phyloP scores from a whole-genome alignment of 2,329 filamentous ascomycete species.

The Colletotrichum musae region DNA sequence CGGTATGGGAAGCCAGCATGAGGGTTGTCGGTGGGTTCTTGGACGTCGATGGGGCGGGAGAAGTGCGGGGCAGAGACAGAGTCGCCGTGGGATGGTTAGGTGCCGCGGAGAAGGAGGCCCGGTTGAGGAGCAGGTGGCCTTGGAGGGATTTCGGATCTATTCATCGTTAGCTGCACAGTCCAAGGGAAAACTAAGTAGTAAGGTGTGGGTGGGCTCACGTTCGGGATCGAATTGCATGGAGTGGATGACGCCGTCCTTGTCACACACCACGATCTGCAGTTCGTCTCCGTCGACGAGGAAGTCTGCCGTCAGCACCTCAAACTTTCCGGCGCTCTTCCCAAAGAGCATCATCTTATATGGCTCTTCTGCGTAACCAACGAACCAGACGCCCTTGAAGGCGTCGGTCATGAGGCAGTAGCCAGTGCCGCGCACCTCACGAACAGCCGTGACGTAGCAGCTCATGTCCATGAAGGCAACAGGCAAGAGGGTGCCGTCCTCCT shows the following conservation, averaged over 20 bases:
- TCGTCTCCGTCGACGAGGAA: conserved; percentile 90
- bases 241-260: conserved; percentile 89
- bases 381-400: conserved; percentile 94
- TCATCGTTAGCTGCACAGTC: conserved; percentile 42
- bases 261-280: conserved; percentile 85
- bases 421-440: conserved; percentile 86
- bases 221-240: conserved; percentile 96
- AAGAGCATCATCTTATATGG: conserved; percentile 96
- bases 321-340: conserved; percentile 83
- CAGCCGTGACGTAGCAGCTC: conserved; percentile 91
- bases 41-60: conserved; percentile 46
- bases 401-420: conserved; percentile 92
- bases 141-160: conserved; percentile 93
- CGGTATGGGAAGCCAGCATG: conserved; percentile 81
- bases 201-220: conserved; percentile 72
- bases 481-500: conserved; percentile 92
- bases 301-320: conserved; percentile 87
- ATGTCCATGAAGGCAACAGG: conserved; percentile 98
- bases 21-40: conserved; percentile 60
- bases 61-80: conserved; percentile 79
- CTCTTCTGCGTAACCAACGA: conserved; percentile 95
- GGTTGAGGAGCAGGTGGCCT: conserved; percentile 88
- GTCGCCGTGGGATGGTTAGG: conserved; percentile 82
- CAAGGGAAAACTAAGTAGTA: background rate
- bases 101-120: conserved; percentile 89